Conservation (phyloP, 768 basidiomycete genomes). For the Mycena vulgaris region DNA sequence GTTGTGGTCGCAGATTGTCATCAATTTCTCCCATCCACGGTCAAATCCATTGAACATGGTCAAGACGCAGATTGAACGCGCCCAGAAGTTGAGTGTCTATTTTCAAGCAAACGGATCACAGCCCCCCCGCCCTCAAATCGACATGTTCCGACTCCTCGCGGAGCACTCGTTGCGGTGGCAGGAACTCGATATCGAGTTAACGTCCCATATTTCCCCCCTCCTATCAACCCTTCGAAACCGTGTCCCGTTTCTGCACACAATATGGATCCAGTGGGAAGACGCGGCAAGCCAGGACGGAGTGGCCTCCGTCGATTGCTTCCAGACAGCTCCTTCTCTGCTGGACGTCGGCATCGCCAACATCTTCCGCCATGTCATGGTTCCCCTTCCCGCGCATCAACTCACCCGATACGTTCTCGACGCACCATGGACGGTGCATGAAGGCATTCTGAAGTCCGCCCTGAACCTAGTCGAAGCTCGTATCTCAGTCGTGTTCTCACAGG, state of each 20-base stretch:
- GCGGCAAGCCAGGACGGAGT: neutral
- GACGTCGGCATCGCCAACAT: neutral
- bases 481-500: no score
- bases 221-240: neutral
- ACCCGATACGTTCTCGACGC: neutral
- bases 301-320: neutral
- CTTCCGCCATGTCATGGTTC: neutral
- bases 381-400: neutral
- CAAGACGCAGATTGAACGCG: no score
- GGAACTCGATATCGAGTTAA: neutral
- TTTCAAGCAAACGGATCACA: no score
- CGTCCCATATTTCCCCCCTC: neutral
- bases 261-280: neutral
- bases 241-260: neutral
- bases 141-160: neutral
- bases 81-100: no score
- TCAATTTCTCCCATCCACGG: neutral
- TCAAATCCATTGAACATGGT: no score
- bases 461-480: no score
- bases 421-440: no score
- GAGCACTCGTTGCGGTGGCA: neutral
- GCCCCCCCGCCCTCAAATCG: no score
- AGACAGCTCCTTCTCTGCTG: neutral
- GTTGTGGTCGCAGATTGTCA: constrained; percentile 14
- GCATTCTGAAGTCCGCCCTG: no score